Base-by-base conservation (phyloP, 352 stramenopile species). In the Pythium monospermum region DNA sequence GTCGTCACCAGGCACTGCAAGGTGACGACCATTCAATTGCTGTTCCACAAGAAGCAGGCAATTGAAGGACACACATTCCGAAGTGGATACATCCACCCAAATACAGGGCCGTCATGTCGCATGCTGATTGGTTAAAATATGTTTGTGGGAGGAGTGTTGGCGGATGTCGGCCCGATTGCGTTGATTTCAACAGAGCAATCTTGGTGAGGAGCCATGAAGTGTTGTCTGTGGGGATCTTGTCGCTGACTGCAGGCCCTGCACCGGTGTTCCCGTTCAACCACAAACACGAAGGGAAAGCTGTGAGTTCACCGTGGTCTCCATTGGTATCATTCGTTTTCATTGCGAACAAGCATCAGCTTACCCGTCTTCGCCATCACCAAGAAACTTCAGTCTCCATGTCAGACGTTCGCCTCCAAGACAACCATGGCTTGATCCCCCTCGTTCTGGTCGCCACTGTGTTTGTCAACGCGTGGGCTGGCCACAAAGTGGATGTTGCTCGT, bases 391-490 rank as follows among this genome's bases (percentile, higher is more conserved):
- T 26, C 22, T 16, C 19, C 42, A 61, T 80, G 66, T 73, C 67
- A 22, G 71, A 80, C 36, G 41, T 86, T 38, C 64, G 70, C 12
- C 64, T 86, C 3, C 76, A 84, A 49, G 68, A 73, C 25, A 72
- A 58, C 15, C 80, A 91, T 64, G 76, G 75, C 44, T 81, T 71
- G 58, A 64, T 87, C 31, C 69, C 70, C 7, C 59, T 91, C 7
- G 45, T 88, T 38, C 65, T 74, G 35, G 71, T 91, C 40, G 50
- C 68, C 63, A 67, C 60, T 33, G 57, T 57, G 18, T 70, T 92
- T 28, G 81, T 87, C 27, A 66, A 68, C 45, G 21, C 60, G 1
- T 94, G 78, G 72, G 80, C 76, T 3, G 61, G 52, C 31, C 45
- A 81, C 45, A 82, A 83, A 41, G 79, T 92, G 41, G 53, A 64